Conservation (phyloP, 495 filamentous ascomycete species). For the Annulohypoxylon moriforme region DNA sequence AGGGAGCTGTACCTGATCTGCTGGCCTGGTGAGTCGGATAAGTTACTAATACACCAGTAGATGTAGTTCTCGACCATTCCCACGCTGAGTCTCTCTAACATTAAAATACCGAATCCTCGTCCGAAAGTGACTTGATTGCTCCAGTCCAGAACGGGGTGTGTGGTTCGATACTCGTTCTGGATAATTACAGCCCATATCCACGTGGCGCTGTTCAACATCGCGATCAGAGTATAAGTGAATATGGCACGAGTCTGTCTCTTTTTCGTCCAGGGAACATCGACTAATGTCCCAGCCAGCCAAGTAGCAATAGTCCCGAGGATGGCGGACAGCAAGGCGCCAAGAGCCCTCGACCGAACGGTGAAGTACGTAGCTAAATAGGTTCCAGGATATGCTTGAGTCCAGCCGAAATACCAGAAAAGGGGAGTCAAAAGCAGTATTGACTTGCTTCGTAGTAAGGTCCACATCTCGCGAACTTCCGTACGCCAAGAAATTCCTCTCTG, state of each 20-base stretch:
- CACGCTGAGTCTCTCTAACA: slow-evolving; percentile 54
- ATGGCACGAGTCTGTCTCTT: slow-evolving; percentile 44
- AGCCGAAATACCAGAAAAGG: slow-evolving; percentile 57
- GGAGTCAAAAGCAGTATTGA: slow-evolving; percentile 59
- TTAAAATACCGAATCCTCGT: slow-evolving; percentile 56
- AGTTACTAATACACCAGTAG: slow-evolving; percentile 59
- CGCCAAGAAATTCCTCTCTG: slow-evolving; percentile 52
- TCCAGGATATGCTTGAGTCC: slow-evolving; percentile 58
- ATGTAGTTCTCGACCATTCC: slow-evolving; percentile 60
- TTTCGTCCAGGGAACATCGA: slow-evolving; percentile 40
- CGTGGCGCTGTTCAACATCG: slow-evolving; percentile 43
- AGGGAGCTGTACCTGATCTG: slow-evolving; percentile 59
- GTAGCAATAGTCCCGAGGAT: slow-evolving; percentile 54
- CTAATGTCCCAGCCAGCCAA: slow-evolving; percentile 41
- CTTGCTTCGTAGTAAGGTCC: slow-evolving; percentile 52
- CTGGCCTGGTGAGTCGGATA: slow-evolving; percentile 56
- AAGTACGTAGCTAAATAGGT: slow-evolving; percentile 65
- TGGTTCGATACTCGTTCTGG: slow-evolving; percentile 41
- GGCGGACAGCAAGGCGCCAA: slow-evolving; percentile 57
- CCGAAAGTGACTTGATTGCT: slow-evolving; percentile 51
- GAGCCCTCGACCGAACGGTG: slow-evolving; percentile 58
- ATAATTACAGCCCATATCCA: slow-evolving; percentile 50
- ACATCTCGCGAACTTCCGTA: slow-evolving; percentile 54
- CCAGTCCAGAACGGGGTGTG: slow-evolving; percentile 36
- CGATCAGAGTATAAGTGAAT: slow-evolving; percentile 40